A percentile compares a stretch with the other conserved stretches of the same genome.
Conservation (phyloP, 345 rosid species). For the Kandelia obovata region DNA sequence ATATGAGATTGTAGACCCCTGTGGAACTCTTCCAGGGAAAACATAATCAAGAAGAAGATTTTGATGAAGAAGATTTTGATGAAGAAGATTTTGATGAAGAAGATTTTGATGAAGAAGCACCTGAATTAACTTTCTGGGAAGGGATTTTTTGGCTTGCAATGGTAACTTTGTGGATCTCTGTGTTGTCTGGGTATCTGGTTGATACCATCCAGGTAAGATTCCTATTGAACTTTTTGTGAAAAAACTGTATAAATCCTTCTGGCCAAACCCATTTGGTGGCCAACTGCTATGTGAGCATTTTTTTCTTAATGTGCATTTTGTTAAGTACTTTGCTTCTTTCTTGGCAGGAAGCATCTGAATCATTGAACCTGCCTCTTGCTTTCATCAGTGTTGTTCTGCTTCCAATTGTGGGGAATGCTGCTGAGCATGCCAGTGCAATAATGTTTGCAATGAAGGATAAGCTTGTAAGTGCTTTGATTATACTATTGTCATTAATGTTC, state of each 20-base stretch:
- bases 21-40: conserved; percentile 31
- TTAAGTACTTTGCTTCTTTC: neutral
- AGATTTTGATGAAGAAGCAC: conserved; percentile 38
- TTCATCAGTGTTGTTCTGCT: conserved; percentile 85
- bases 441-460: conserved; percentile 93
- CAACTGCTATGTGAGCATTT: no score
- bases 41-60: conserved; percentile 13
- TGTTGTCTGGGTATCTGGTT: conserved; percentile 73
- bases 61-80: conserved; percentile 5
- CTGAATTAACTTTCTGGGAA: conserved; percentile 79
- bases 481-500: neutral
- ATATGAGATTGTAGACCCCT: neutral
- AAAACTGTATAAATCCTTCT: neutral
- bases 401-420: conserved; percentile 91
- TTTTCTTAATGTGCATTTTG: no score
- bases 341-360: conserved; percentile 59
- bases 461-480: conserved; percentile 44
- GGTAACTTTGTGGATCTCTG: conserved; percentile 78
- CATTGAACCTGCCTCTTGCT: conserved; percentile 66
- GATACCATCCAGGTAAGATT: conserved; percentile 67
- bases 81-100: conserved; percentile 39
- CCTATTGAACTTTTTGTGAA: neutral
- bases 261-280: neutral
- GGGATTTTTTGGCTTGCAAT: conserved; percentile 71
- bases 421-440: conserved; percentile 85